These are phyloP conservation scores for Triangularia verruculosa DNA, from an alignment of 2,329 filamentous ascomycete genomes.

Conservation along the genomic window DNA sequence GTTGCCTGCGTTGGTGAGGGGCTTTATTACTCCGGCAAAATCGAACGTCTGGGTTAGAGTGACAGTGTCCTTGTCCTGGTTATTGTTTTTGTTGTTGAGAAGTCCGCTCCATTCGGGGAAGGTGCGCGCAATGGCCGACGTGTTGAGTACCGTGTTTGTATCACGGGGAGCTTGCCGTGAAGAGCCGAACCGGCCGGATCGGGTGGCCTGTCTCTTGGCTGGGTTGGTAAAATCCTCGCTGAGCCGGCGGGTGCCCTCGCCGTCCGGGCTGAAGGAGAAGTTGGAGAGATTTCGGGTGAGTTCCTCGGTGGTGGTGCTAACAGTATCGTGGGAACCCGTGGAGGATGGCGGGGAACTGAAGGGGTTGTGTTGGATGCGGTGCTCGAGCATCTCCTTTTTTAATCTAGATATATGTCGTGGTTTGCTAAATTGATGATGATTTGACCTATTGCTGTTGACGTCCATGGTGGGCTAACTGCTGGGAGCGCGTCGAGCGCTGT, in stretches of 20 bases:
- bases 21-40: conserved; percentile 32
- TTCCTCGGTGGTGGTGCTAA: conserved; percentile 53
- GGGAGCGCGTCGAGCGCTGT: conserved; percentile 21
- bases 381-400: conserved; percentile 48
- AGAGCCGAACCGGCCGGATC: conserved; percentile 29
- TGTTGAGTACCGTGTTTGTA: conserved; percentile 33
- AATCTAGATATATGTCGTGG: conserved; percentile 31
- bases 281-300: conserved; percentile 52
- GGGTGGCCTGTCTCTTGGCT: conserved; percentile 21
- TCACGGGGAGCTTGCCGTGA: conserved; percentile 20
- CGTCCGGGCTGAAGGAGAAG: conserved; percentile 51
- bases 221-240: conserved; percentile 43
- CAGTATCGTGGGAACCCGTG: conserved; percentile 55
- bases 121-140: conserved; percentile 41
- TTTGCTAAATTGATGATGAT: conserved; percentile 23
- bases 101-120: conserved; percentile 49
- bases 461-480: conserved; percentile 24
- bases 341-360: conserved; percentile 59
- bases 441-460: conserved; percentile 27
- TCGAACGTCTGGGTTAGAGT: conserved; percentile 24
- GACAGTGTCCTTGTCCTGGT: conserved; percentile 13
- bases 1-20: conserved; percentile 35
- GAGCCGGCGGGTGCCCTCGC: conserved; percentile 51
- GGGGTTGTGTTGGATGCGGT: conserved; percentile 49
- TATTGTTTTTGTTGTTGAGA: conserved; percentile 24